Evolutionary conservation across 768 basidiomycete genomes (phyloP).

Genomic region (Hortiboletus campestris): DNA sequence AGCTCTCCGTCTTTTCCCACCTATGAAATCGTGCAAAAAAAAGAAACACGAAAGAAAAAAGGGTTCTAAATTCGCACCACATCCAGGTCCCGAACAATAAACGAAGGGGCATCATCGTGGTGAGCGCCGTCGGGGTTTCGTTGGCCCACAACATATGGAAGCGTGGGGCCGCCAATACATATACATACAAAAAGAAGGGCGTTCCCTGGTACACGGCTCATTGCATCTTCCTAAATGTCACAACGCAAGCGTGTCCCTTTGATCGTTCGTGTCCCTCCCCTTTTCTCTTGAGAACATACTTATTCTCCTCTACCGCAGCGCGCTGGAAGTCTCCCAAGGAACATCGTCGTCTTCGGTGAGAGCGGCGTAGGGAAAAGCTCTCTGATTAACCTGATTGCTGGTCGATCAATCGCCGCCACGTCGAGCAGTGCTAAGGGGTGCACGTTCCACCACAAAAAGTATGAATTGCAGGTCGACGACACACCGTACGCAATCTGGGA

Average conservation of each 20-base stretch:
- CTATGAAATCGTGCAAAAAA: constrained; percentile 7
- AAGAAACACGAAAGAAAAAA: not conserved
- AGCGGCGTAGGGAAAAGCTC: constrained; percentile 40
- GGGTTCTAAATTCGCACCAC: not conserved
- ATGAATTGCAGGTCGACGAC: constrained; percentile 28
- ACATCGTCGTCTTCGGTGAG: constrained; percentile 30
- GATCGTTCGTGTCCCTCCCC: constrained; percentile 11
- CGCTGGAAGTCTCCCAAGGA: constrained; percentile 14
- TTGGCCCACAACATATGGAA: constrained; percentile 5
- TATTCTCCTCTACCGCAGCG: constrained; percentile 4
- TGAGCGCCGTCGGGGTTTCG: constrained; percentile 23
- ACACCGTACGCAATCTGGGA: constrained; percentile 33
- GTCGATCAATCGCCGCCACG: constrained; percentile 37
- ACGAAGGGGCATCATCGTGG: not conserved
- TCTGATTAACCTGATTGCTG: constrained; percentile 41
- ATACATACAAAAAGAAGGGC: constrained; percentile 22
- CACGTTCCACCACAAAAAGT: constrained; percentile 32
- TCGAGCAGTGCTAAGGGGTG: constrained; percentile 35
- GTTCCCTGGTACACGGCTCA: constrained; percentile 4
- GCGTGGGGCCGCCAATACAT: constrained; percentile 7
- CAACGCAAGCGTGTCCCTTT: constrained; percentile 16
- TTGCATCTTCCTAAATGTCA: constrained; percentile 21
- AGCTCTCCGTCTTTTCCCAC: not conserved
- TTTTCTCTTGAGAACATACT: constrained; percentile 8
- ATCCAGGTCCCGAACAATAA: constrained; percentile 11